A percentile compares a stretch with the other conserved stretches of the same genome.
Conservation (phyloP, 2,329 filamentous ascomycete genomes). For the Stagonosporopsis cucurbitacearum region DNA sequence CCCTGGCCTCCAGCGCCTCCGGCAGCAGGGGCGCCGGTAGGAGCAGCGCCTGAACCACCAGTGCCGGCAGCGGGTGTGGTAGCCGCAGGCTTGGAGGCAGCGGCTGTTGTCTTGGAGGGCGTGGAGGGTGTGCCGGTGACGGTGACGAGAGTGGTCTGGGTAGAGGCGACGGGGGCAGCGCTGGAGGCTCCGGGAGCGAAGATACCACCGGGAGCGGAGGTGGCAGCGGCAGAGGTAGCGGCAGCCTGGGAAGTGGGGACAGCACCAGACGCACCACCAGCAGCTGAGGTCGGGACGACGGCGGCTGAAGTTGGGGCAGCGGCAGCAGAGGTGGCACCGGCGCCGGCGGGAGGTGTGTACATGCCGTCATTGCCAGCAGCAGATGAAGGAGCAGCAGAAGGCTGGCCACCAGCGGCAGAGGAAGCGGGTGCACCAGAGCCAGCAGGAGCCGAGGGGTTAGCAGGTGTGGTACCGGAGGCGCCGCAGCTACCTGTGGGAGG, state of each 20-base stretch:
- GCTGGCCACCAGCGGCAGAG: conserved; percentile 30
- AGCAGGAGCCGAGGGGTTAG: conserved; percentile 14
- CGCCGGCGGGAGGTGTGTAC: conserved; percentile 15
- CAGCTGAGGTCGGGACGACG: neutral
- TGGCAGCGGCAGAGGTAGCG: conserved; percentile 13
- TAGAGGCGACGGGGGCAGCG: conserved; percentile 27
- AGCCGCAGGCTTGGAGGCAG: conserved; percentile 4
- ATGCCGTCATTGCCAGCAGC: conserved; percentile 15
- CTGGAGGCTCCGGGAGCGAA: conserved; percentile 42
- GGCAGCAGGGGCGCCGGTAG: conserved; percentile 12
- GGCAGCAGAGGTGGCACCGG: conserved; percentile 9
- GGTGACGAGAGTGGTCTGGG: conserved; percentile 40
- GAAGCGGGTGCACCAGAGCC: conserved; percentile 22
- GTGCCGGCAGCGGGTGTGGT: conserved; percentile 16
- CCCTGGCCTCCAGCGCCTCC: neutral
- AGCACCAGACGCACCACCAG: conserved; percentile 18
- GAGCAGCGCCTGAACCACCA: conserved; percentile 13
- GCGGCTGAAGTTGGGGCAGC: conserved; percentile 10
- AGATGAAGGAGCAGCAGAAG: conserved; percentile 30
- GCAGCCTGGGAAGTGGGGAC: conserved; percentile 1
- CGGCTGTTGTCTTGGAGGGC: conserved; percentile 14
- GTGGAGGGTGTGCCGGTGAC: conserved; percentile 29
- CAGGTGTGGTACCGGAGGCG: conserved; percentile 22
- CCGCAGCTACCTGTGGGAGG: conserved; percentile 34
- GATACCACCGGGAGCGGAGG: conserved; percentile 38